A percentile compares a stretch with the other conserved stretches of the same genome.
These are phyloP conservation scores for Akebia trifoliata DNA, from an alignment of 164 flowering plant species.

Conservation along the genomic window DNA sequence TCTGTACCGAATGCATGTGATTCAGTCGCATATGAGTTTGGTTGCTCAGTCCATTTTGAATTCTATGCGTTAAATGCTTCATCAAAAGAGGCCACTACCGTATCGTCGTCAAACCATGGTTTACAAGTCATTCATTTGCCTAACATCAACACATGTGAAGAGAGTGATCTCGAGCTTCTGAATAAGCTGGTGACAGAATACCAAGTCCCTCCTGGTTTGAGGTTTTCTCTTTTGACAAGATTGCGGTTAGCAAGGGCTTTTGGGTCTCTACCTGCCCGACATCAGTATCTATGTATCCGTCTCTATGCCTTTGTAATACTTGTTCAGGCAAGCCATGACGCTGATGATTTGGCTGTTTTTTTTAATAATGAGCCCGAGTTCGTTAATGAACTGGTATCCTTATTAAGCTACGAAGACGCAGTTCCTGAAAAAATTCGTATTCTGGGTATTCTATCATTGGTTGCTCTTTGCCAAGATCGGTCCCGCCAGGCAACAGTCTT, in stretches of 20 bases:
- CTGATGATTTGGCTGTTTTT: constrained; percentile 70
- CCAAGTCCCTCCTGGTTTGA: constrained; percentile 59
- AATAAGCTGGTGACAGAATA: constrained; percentile 56
- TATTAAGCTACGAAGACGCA: constrained; percentile 76
- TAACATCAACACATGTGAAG: constrained; percentile 33
- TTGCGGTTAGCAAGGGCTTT: constrained; percentile 87
- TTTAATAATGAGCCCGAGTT: constrained; percentile 85
- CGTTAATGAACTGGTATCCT: constrained; percentile 70
- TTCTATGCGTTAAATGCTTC: constrained; percentile 53
- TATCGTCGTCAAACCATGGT: constrained; percentile 37
- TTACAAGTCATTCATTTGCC: constrained; percentile 77
- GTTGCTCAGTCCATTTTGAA: constrained; percentile 89
- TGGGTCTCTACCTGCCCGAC: constrained; percentile 57
- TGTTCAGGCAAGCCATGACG: constrained; percentile 71
- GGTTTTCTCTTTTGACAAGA: constrained; percentile 82
- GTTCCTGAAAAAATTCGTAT: constrained; percentile 68
- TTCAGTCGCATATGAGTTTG: constrained; percentile 48
- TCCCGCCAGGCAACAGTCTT: constrained; percentile 68
- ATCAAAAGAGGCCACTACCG: constrained; percentile 22
- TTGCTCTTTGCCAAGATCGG: constrained; percentile 84
- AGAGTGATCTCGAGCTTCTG: constrained; percentile 74
- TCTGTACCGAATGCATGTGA: constrained; percentile 55
- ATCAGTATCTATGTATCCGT: constrained; percentile 80
- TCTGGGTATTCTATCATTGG: constrained; percentile 63
- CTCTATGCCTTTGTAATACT: constrained; percentile 83